Evolutionary conservation across 768 basidiomycete species (phyloP), one percentile per base, ranked within the genome.

Genomic region (Hericium rajendrae): DNA sequence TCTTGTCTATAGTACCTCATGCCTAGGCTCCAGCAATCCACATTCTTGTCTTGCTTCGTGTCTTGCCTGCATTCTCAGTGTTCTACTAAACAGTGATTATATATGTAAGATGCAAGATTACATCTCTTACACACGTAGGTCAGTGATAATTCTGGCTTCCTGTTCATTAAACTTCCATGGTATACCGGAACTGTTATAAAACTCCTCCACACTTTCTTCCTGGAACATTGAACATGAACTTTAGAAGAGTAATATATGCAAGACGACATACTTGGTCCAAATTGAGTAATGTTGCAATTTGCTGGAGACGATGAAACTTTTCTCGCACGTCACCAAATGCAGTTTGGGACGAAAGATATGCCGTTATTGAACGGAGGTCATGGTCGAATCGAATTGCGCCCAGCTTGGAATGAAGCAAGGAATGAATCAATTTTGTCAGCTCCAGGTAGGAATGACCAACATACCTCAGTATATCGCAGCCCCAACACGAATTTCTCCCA

Each of bases 311-410:
- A 22, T 86, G 72, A 66, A 98, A 97, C 70, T 94, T 95, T 64
- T 97, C 94, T 64, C 97, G 75, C 16, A 88, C 83, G 56, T 94
- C 92, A 9, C 94, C 92, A 70, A 92, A 94, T 4, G 82, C 78
- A 5, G 91, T 93, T 67, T 97, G 97, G 2, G 89, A 84, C 1
- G 89, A 85, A 12, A 99, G 79, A 71, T 88, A 94, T 2, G 85
- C 76, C 22, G 82, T 84, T 61, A 97, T 81, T 4, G 91, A 81
- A 24, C 95, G 81, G 48, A 98, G 74, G 69, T 99, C 95, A 16
- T 88, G 82, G 66, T 99, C 97, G 67, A 97, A 94, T 15, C 94
- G 86, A 59, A 99, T 87, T 3, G 94, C 95, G 24, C 97, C 97
- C 58, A 98, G 80, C 94, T 98, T 63, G 15, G 32, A 32, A 32